phyloP scores from a whole-genome alignment of 2,329 filamentous ascomycete species.

The Akanthomyces uredinophilus region DNA sequence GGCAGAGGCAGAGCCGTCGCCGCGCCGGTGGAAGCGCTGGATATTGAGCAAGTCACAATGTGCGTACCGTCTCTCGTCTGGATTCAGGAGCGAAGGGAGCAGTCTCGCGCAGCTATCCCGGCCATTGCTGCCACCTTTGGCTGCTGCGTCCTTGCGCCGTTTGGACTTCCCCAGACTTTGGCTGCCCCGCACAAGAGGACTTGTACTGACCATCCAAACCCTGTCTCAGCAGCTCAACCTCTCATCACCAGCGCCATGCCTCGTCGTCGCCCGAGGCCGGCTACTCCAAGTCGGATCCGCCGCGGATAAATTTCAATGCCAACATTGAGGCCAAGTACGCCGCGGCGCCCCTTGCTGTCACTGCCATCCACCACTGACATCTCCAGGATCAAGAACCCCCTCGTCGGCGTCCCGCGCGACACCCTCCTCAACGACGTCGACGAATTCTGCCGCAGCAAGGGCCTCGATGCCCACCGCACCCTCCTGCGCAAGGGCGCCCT shows the following conservation, averaged over 20 bases:
- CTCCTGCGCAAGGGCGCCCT: slow-evolving; percentile 66
- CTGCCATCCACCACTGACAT: not conserved
- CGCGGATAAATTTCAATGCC: slow-evolving; percentile 36
- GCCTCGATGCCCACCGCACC: slow-evolving; percentile 51
- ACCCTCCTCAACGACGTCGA: slow-evolving; percentile 51
- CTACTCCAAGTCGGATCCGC: slow-evolving; percentile 26
- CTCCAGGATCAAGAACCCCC: slow-evolving; percentile 38
- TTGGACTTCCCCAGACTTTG: not conserved
- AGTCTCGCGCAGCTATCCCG: not conserved
- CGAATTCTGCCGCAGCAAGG: slow-evolving; percentile 56
- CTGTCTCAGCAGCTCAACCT: slow-evolving; percentile 20
- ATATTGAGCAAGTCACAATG: slow-evolving; percentile 5
- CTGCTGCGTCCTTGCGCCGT: not conserved
- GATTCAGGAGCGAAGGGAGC: not conserved
- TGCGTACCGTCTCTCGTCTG: not conserved
- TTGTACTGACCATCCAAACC: slow-evolving; percentile 17
- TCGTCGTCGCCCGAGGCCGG: slow-evolving; percentile 34
- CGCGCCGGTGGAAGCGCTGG: not conserved
- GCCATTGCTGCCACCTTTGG: not conserved
- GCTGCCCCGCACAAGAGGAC: not conserved
- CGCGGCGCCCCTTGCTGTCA: not conserved
- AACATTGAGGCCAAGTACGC: slow-evolving; percentile 44
- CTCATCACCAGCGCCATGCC: slow-evolving; percentile 19
- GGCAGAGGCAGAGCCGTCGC: not conserved
- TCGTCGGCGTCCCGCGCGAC: slow-evolving; percentile 48